Base-by-base conservation (phyloP, 495 filamentous ascomycete species). In the Lindgomyces ingoldianus region DNA sequence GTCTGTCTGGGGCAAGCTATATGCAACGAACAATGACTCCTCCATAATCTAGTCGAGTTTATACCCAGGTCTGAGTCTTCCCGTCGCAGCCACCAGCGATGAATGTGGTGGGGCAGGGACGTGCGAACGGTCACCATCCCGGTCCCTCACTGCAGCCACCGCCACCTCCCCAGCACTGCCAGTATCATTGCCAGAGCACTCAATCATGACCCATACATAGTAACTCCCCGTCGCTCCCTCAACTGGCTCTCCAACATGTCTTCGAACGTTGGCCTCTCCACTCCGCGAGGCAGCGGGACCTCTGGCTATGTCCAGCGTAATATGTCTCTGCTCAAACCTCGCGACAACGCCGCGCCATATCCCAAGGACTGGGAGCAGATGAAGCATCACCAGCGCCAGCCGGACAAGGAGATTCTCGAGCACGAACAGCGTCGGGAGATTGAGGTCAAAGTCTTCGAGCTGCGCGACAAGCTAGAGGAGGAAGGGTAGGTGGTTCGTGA, bases 241-340 rank as follows among this genome's bases (percentile, higher is more conserved):
- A 11, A 46, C 2, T 51, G 16, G 30, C 19, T 4, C 4, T 21
- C 25, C 44, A 51, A 9, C 46, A 98, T 98, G 94, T 93, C 93
- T 59, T 92, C 91, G 62, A 99, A 99, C 81, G 95, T 99, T 77
- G 95, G 95, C 64, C 91, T 99, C 72, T 82, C 89, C 54, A 99
- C 95, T 21, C 95, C 95, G 4, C 89, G 95, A 64, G 95, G 95
- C 60, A 91, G 87, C 69, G 94, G 94, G 58, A 99, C 95, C 62
- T 96, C 91, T 3, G 95, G 95, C 73, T 98, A 97, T 79, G 92
- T 99, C 55, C 93, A 97, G 73, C 90, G 90, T 72, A 99, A 98
- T 78, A 83, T 87, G 60, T 93, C 95, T 8, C 87, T 94, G 79
- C 84, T 95, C 55, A 86, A 83, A 67, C 91, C 89, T 11, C 92